Evolutionary conservation across 768 basidiomycete genomes (phyloP).

Genomic region (Boletus eberwhitei): DNA sequence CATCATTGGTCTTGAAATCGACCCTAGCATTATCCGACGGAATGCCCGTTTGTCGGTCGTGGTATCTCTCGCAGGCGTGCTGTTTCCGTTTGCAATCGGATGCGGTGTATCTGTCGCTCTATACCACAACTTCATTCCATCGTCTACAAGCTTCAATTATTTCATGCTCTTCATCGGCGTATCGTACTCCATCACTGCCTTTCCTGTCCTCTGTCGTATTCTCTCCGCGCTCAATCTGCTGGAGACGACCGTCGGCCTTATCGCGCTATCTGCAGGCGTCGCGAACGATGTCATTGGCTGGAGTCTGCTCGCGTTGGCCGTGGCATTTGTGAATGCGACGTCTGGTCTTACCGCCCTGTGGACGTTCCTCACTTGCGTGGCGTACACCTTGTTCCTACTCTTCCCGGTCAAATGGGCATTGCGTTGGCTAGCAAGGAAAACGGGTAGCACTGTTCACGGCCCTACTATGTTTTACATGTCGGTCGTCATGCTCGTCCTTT

Average conservation of each 20-base stretch:
- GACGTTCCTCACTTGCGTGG: constrained; percentile 77
- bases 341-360: constrained; percentile 82
- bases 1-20: constrained; percentile 91
- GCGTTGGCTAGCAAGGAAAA: constrained; percentile 68
- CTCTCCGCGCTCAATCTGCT: constrained; percentile 86
- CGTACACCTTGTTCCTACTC: constrained; percentile 74
- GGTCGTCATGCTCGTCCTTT: constrained; percentile 70
- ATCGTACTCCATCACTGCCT: constrained; percentile 85
- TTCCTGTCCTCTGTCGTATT: constrained; percentile 87
- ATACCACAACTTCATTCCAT: constrained; percentile 69
- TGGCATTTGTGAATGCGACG: constrained; percentile 88
- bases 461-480: constrained; percentile 92
- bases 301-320: constrained; percentile 84
- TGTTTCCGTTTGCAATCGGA: constrained; percentile 85
- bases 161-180: constrained; percentile 96
- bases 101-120: constrained; percentile 70
- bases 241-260: constrained; percentile 89
- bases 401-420: constrained; percentile 63
- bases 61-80: constrained; percentile 79
- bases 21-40: constrained; percentile 70
- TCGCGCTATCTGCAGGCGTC: constrained; percentile 90
- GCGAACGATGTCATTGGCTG: constrained; percentile 88
- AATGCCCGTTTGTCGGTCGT: constrained; percentile 63
- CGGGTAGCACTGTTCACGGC: constrained; percentile 77
- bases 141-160: constrained; percentile 63